Evolutionary conservation across 202 grass and related monocot genomes (phyloP).

Genomic region (Hordeum pubiflorum): DNA sequence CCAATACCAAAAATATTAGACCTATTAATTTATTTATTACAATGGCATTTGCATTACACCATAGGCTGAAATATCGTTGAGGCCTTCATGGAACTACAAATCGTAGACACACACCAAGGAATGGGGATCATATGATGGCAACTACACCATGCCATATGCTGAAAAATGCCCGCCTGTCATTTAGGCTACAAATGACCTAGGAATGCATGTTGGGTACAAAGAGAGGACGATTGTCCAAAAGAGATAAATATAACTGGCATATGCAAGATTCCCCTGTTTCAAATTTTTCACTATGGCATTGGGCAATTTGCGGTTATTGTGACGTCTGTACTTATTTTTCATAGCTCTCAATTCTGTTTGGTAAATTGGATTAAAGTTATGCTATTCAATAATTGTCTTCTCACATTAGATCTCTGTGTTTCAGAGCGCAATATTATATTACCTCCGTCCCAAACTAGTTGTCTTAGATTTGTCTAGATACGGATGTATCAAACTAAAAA

Average conservation of each 20-base stretch:
- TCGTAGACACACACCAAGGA: no score
- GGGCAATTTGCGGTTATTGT: neutral
- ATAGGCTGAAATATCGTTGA: neutral
- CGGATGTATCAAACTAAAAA: no score
- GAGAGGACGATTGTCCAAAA: neutral
- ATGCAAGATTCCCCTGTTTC: neutral
- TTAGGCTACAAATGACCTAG: neutral
- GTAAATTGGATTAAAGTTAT: neutral
- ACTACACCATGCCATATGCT: neutral
- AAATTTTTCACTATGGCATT: neutral
- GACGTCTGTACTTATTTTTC: neutral
- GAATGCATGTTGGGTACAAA: neutral
- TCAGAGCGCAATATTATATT: neutral
- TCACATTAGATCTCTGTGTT: neutral
- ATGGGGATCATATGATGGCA: neutral
- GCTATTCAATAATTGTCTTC: neutral
- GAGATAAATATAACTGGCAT: neutral
- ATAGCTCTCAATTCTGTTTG: neutral
- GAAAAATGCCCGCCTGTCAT: neutral
- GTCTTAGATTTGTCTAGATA: no score
- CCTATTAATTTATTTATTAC: neutral
- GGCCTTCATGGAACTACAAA: neutral
- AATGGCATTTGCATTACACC: neutral
- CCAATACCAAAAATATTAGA: neutral
- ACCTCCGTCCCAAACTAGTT: no score